phyloP scores from a whole-genome alignment of 306 rosid genomes.

The Lotus japonicus region DNA sequence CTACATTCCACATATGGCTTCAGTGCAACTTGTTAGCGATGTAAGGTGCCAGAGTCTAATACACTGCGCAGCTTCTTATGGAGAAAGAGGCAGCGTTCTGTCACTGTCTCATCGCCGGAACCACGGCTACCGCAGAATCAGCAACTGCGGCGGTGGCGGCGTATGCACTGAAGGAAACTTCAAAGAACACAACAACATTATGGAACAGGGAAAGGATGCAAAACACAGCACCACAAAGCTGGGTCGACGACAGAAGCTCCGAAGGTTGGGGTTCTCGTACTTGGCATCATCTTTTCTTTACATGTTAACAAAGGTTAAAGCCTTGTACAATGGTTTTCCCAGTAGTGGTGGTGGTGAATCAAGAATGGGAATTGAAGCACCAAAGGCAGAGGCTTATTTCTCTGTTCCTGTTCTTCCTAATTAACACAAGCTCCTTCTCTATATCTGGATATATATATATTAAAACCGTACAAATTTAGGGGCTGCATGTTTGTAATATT shows the following conservation, averaged over 20 bases:
- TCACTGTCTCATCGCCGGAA: constrained; percentile 17
- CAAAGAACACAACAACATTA: not conserved
- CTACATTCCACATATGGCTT: constrained; percentile 9
- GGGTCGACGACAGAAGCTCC: constrained; percentile 23
- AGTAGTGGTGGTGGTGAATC: constrained; percentile 32
- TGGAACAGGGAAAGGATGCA: constrained; percentile 2
- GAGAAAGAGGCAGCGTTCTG: constrained; percentile 10
- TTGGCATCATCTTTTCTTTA: constrained; percentile 42
- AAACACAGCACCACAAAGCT: constrained; percentile 10
- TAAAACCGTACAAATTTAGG: not conserved
- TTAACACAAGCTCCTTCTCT: not conserved
- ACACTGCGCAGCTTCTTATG: constrained; percentile 20
- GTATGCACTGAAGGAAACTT: constrained; percentile 15
- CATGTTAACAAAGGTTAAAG: constrained; percentile 41
- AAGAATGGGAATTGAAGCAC: constrained; percentile 27
- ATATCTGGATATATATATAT: too few species aligned
- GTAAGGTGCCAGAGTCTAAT: constrained; percentile 7
- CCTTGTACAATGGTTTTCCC: constrained; percentile 45
- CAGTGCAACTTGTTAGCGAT: constrained; percentile 19
- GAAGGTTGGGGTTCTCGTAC: constrained; percentile 34
- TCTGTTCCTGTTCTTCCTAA: constrained; percentile 48
- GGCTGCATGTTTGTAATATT: not conserved
- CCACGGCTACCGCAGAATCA: constrained; percentile 5
- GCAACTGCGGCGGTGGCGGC: not conserved
- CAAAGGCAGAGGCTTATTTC: constrained; percentile 44